Evolutionary conservation across 192 early-diverging fungal species (phyloP), one percentile per base, ranked within the genome.

Genomic region (Funneliformis mosseae): DNA sequence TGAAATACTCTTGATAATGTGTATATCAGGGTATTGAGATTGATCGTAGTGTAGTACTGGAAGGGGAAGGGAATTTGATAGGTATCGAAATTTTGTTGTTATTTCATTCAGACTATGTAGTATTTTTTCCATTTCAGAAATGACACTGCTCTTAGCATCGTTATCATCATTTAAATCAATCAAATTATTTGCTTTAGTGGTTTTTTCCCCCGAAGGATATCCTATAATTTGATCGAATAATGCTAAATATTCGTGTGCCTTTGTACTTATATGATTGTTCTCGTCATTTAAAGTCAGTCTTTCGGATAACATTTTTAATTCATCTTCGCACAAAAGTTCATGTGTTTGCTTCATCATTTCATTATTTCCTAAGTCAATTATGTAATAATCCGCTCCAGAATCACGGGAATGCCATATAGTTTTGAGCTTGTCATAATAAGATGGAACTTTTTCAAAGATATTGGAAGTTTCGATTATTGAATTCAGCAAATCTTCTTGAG

Each of bases 11-110:
- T n/a, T n/a, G n/a, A n/a, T n/a, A n/a, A n/a, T n/a, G n/a, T n/a
- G n/a, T n/a, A n/a, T n/a, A n/a, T n/a, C n/a, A n/a, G n/a, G n/a
- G n/a, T n/a, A n/a, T n/a, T n/a, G n/a, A n/a, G n/a, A n/a, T n/a
- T n/a, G n/a, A n/a, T n/a, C n/a, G n/a, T n/a, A n/a, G n/a, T n/a
- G n/a, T n/a, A n/a, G n/a, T n/a, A n/a, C n/a, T n/a, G n/a, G n/a
- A n/a, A n/a, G n/a, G n/a, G n/a, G 63, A 27, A 64, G 63, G 25
- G 63, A 25, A 27, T 64, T 64, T 64, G 63, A 64, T 64, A 64
- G 63, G 63, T 64, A 64, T 64, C 63, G 63, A 64, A 64, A 64
- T 64, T 64, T 64, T 64, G 63, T 64, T 21, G 63, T 21, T 64
- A 64, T 64, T 25, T 64, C 63, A 64, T 64, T 64, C 25, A 64